Conservation (phyloP, 176 grass and related monocot genomes). For the Otatea glauca region DNA sequence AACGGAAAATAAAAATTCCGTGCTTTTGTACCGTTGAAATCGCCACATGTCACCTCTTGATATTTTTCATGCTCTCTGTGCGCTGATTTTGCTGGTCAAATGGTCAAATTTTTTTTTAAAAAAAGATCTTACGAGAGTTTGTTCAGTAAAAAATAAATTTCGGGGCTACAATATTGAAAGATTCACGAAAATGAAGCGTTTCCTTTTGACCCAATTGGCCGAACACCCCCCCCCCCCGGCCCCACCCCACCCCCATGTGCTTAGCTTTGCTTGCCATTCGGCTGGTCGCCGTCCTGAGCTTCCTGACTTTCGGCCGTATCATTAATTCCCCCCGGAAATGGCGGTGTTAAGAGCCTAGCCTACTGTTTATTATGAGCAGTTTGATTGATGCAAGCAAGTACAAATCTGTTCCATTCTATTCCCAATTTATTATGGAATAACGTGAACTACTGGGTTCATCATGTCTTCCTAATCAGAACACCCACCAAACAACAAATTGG, state of each 20-base stretch:
- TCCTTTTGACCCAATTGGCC: neutral
- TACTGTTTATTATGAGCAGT: neutral
- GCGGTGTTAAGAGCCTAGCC: constrained; percentile 17
- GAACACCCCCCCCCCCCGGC: too few species aligned
- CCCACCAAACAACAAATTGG: neutral
- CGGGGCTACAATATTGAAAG: too few species aligned
- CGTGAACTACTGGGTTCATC: neutral
- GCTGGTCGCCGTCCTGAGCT: neutral
- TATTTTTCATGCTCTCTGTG: too few species aligned
- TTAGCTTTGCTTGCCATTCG: neutral
- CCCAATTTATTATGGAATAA: neutral
- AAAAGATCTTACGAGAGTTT: too few species aligned
- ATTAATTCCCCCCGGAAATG: constrained; percentile 46
- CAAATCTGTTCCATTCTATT: neutral
- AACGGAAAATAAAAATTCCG: too few species aligned
- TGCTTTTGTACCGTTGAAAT: too few species aligned
- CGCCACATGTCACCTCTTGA: too few species aligned
- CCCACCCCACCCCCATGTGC: neutral
- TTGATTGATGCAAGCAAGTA: neutral
- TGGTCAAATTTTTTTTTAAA: too few species aligned
- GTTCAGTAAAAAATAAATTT: too few species aligned
- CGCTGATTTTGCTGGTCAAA: too few species aligned
- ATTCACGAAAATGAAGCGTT: too few species aligned
- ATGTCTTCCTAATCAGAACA: neutral
- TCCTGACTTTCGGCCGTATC: constrained; percentile 43